phyloP scores from a whole-genome alignment of 2,329 filamentous ascomycete genomes.

The Apiospora hydei region DNA sequence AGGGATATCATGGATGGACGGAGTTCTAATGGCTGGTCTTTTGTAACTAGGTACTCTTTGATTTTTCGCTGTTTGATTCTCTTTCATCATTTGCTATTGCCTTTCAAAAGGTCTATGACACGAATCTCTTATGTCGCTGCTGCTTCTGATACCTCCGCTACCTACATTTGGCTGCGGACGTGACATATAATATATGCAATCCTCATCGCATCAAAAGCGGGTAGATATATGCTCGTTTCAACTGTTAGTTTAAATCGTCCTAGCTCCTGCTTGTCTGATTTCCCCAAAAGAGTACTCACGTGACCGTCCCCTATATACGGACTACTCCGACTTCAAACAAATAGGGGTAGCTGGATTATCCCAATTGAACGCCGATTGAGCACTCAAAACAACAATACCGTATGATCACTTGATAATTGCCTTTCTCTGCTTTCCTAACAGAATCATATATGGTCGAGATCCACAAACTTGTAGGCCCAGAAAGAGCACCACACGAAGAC shows the following conservation, averaged over 20 bases:
- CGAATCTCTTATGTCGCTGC: constrained; percentile 3
- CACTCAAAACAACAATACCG: too few relatives aligned
- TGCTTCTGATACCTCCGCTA: constrained; percentile 9
- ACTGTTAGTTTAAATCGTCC: too few relatives aligned
- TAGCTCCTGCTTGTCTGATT: too few relatives aligned
- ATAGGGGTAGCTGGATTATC: too few relatives aligned
- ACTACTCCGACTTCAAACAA: too few relatives aligned
- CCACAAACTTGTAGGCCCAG: constrained; percentile 38
- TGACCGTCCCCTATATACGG: too few relatives aligned
- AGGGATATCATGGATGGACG: neutral
- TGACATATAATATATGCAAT: neutral
- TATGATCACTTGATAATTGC: too few relatives aligned
- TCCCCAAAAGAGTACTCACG: too few relatives aligned
- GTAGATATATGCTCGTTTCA: too few relatives aligned
- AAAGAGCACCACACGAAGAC: constrained; percentile 39
- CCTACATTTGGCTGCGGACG: neutral
- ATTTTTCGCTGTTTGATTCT: neutral
- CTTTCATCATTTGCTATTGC: neutral
- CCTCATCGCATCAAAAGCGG: neutral
- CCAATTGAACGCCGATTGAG: too few relatives aligned
- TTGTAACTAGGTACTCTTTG: neutral
- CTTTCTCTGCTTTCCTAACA: neutral
- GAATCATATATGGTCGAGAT: neutral
- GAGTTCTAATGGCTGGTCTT: constrained; percentile 7
- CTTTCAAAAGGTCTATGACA: neutral